Evolutionary conservation across 306 rosid genomes (phyloP), one percentile per base, ranked within the genome.

Genomic region (Vigna unguiculata): DNA sequence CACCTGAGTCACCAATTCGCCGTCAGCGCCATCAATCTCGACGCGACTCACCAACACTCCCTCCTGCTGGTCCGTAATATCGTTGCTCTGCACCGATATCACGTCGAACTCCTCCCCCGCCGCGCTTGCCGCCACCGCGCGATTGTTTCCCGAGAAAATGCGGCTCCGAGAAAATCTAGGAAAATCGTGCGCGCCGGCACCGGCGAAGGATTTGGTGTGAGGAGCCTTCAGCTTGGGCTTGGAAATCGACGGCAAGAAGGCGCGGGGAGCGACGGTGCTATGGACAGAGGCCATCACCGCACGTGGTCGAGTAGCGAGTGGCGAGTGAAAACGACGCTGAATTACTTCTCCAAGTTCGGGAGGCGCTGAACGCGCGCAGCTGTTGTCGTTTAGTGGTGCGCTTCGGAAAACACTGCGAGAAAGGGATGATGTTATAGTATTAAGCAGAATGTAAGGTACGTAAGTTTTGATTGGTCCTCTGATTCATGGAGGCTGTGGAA

Each of bases 51-150:
- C 84, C 62, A 32, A 79, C 84, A 86, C 74, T 10, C 93, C 93
- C 45, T 92, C 98, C 66, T 90, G 87, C 68, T 85, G 93, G 72
- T 92, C 93, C 81, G 91, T 83, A 5, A 47, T 28, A 57, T 92
- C 92, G 0, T 70, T 15, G 53, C 89, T 92, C 80, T 89, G 91
- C 22, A 89, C 89, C 4, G 87, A 82, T 48, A 95, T 84, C 60
- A 88, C 93, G 60, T 92, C 87, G 45, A 67, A 1, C 21, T 90
- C 95, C 63, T 90, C 91, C 83, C 40, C 83, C 59, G 79, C 65
- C 7, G 90, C 78, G 15, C 67, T 83, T 82, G 81, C 46, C 69
- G 71, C 65, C 24, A 62, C 74, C 66, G 83, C 63, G 49, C 66
- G 87, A 72, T 66, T 76, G 73, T 45, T 82, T 46, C 69, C 77